These are phyloP conservation scores for Malassezia caprae DNA, from an alignment of 1,284 basidiomycete genomes.

Conservation along the genomic window DNA sequence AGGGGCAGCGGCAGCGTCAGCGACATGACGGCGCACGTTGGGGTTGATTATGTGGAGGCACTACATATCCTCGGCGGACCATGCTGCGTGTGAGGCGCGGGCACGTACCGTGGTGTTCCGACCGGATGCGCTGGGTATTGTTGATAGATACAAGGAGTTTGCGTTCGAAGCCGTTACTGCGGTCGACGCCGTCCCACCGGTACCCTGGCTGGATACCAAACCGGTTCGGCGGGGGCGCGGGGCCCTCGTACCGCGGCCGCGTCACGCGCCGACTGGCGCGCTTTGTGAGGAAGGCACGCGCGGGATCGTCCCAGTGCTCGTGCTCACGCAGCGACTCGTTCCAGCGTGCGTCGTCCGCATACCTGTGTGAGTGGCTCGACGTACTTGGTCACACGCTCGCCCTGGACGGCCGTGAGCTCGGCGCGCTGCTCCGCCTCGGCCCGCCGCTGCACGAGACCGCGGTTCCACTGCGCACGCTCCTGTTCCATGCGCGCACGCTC, in stretches of 20 bases:
- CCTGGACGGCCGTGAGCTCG: slow-evolving; percentile 5
- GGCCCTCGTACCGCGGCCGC: slow-evolving; percentile 76
- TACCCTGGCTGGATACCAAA: slow-evolving; percentile 90
- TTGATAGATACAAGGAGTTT: slow-evolving; percentile 54
- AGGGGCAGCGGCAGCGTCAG: slow-evolving; percentile 24
- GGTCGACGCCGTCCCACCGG: slow-evolving; percentile 67
- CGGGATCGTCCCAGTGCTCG: slow-evolving; percentile 88
- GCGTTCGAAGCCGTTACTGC: slow-evolving; percentile 88
- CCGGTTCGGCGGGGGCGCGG: slow-evolving; percentile 80
- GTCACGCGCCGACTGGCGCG: slow-evolving; percentile 34
- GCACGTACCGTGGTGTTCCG: slow-evolving; percentile 9
- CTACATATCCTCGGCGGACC: slow-evolving; percentile 17
- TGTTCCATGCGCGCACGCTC: slow-evolving; percentile 56
- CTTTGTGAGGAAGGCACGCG: slow-evolving; percentile 71
- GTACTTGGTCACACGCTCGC: slow-evolving; percentile 5
- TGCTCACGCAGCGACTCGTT: slow-evolving; percentile 70
- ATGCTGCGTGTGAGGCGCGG: not conserved
- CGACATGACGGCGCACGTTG: not conserved
- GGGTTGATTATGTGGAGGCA: not conserved
- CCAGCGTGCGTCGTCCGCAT: slow-evolving; percentile 70
- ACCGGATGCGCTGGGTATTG: slow-evolving; percentile 55
- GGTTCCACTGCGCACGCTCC: slow-evolving; percentile 90
- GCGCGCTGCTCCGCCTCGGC: slow-evolving; percentile 56
- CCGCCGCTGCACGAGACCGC: slow-evolving; percentile 63
- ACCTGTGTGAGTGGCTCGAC: slow-evolving; percentile 40